Conservation (phyloP, 257 asterid species). For the Gardenia jasminoides region DNA sequence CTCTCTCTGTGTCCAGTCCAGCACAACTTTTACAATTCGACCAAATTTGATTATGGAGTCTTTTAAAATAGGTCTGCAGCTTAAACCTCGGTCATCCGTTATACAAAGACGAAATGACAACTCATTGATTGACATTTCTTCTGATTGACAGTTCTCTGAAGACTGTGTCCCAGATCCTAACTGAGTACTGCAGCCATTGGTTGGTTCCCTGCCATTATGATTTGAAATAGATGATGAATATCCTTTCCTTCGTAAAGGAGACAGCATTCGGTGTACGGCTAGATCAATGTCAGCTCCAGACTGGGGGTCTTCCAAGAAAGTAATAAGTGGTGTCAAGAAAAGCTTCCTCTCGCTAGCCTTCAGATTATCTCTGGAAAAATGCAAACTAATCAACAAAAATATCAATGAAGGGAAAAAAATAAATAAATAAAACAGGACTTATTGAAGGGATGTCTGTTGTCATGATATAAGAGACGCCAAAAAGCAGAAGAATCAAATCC, state of each 20-base stretch:
- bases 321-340: conserved; percentile 82
- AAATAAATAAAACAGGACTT: background rate
- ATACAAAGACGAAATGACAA: conserved; percentile 64
- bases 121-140: conserved; percentile 50
- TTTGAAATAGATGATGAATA: conserved; percentile 32
- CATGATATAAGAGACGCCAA: background rate
- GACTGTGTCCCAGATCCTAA: conserved; percentile 36
- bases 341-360: conserved; percentile 66
- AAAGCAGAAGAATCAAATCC: background rate
- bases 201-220: conserved; percentile 32
- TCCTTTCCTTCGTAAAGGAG: conserved; percentile 57
- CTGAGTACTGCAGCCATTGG: conserved; percentile 29
- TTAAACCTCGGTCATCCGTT: conserved; percentile 61
- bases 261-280: conserved; percentile 63
- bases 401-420: background rate
- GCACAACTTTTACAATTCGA: conserved; percentile 45
- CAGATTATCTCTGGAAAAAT: conserved; percentile 39
- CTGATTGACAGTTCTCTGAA: conserved; percentile 41
- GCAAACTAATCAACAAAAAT: background rate
- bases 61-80: conserved; percentile 61
- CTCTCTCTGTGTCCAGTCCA: conserved; percentile 88
- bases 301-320: conserved; percentile 71
- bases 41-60: conserved; percentile 56
- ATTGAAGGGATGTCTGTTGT: background rate
- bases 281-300: conserved; percentile 64